These are phyloP conservation scores for Blastocystis sp. DNA, from an alignment of 352 stramenopile genomes.

Conservation along the genomic window DNA sequence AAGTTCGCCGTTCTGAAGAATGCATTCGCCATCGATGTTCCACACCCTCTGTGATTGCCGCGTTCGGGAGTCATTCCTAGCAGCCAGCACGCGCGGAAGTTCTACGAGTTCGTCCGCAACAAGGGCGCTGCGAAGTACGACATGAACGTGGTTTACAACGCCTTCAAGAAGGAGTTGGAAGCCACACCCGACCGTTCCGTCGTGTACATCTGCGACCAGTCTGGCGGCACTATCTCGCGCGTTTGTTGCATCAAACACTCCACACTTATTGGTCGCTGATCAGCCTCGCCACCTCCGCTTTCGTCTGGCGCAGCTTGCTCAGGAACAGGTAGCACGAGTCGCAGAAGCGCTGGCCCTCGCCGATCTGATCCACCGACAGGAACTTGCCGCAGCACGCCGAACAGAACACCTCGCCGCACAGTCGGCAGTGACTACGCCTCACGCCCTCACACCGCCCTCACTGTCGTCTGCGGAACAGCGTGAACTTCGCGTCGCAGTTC, in stretches of 20 bases:
- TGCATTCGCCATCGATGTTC: neutral
- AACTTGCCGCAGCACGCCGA: constrained; percentile 40
- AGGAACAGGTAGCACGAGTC: constrained; percentile 45
- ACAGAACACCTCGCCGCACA: constrained; percentile 55
- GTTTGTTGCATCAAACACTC: no score
- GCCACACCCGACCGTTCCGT: neutral
- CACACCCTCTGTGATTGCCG: neutral
- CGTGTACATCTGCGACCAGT: constrained; percentile 14
- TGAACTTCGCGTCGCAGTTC: constrained; percentile 34
- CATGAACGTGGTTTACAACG: neutral
- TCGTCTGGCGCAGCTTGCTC: neutral
- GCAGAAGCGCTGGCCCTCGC: constrained; percentile 51
- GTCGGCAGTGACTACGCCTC: constrained; percentile 40
- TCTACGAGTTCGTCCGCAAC: neutral
- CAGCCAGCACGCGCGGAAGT: neutral
- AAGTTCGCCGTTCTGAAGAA: neutral
- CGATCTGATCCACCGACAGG: constrained; percentile 20
- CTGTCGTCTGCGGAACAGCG: constrained; percentile 40
- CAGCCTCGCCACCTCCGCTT: neutral
- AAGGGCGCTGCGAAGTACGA: neutral
- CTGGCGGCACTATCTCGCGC: neutral
- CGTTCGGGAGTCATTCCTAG: no score
- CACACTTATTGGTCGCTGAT: neutral
- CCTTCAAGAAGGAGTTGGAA: constrained; percentile 15
- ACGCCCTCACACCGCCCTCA: neutral